phyloP scores from a whole-genome alignment of 306 rosid genomes.

The Acmispon strigosus region DNA sequence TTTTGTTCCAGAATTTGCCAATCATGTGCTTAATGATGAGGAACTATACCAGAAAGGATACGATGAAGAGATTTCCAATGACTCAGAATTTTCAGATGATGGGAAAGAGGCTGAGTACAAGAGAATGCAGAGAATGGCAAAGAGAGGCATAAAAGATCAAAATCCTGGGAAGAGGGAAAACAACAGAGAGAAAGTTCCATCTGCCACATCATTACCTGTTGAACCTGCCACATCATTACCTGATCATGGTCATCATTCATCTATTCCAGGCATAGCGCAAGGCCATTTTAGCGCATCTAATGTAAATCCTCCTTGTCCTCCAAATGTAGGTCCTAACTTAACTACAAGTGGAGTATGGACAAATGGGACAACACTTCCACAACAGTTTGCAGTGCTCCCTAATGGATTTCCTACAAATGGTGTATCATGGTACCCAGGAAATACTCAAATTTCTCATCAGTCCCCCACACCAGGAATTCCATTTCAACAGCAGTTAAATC shows the following conservation, averaged over 20 bases:
- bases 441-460: conserved; percentile 34
- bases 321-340: conserved; percentile 15
- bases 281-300: conserved; percentile 17
- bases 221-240: conserved; percentile 10
- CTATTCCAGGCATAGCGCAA: conserved; percentile 26
- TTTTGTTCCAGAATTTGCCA: conserved; percentile 61
- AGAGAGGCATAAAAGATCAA: conserved; percentile 41
- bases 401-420: conserved; percentile 33
- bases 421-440: conserved; percentile 33
- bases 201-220: not conserved
- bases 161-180: conserved; percentile 20
- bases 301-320: conserved; percentile 32
- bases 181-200: conserved; percentile 15
- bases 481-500: conserved; percentile 32
- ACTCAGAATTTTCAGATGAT: conserved; percentile 72
- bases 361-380: conserved; percentile 32
- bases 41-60: conserved; percentile 67
- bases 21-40: conserved; percentile 48
- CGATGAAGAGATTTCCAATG: conserved; percentile 58
- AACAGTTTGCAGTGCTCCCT: conserved; percentile 27
- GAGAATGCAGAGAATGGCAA: conserved; percentile 38
- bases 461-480: conserved; percentile 30
- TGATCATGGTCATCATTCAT: conserved; percentile 19
- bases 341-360: conserved; percentile 41
- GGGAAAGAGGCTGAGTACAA: conserved; percentile 66